Conservation (phyloP, 495 filamentous ascomycete genomes). For the Penicillium waksmanii region DNA sequence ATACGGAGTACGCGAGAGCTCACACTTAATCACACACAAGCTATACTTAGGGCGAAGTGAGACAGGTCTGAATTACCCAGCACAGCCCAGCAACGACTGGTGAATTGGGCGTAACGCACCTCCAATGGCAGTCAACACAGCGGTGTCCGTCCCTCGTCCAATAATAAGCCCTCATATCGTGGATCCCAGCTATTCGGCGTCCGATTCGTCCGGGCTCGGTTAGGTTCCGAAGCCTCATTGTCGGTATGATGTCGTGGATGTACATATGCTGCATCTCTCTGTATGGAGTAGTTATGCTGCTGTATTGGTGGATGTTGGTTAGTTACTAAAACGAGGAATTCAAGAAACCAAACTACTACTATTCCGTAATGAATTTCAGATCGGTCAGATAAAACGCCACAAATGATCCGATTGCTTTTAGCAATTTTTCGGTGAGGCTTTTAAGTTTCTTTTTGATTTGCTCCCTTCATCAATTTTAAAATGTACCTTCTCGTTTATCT, state of each 20-base stretch:
- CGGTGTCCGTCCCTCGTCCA: background rate
- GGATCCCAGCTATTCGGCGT: conserved; percentile 18
- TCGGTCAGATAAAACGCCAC: background rate
- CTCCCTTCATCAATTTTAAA: background rate
- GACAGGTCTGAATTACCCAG: background rate
- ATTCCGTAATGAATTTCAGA: background rate
- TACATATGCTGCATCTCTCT: background rate
- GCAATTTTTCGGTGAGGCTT: background rate
- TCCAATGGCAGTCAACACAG: background rate
- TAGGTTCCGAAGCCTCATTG: conserved; percentile 22
- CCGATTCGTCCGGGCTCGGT: conserved; percentile 27
- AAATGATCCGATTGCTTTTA: background rate
- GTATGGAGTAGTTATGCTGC: background rate
- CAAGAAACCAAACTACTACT: background rate
- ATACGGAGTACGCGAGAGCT: background rate
- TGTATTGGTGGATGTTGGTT: too few species aligned
- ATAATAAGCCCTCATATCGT: conserved; percentile 10
- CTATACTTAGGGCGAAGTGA: conserved; percentile 6
- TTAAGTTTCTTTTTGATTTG: background rate
- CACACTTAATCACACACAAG: background rate
- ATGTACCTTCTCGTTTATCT: background rate
- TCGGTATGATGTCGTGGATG: conserved; percentile 14
- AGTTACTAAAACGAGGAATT: too few species aligned
- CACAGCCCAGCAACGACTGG: conserved; percentile 5
- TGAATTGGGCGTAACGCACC: background rate